Percentiles rank a stretch among this genome's conserved stretches.
Evolutionary conservation across 2,329 filamentous ascomycete species (phyloP).

Genomic region (Aurifilum marmelostoma): DNA sequence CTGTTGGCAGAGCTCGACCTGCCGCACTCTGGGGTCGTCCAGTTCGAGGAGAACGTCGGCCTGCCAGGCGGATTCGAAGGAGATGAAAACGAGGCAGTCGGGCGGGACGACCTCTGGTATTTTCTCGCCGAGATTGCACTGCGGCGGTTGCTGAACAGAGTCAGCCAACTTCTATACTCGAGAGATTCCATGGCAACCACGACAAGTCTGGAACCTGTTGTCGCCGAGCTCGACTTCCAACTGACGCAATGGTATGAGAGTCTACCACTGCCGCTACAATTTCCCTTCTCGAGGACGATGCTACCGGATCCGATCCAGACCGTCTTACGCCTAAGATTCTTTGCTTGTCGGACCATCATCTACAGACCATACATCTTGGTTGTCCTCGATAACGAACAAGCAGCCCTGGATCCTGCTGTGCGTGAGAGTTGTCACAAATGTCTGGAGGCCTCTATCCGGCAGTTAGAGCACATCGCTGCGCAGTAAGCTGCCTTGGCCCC

Average conservation of each 20-base stretch:
- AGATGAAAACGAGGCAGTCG: constrained; percentile 65
- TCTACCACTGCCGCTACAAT: constrained; percentile 74
- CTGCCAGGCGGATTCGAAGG: constrained; percentile 78
- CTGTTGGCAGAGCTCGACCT: constrained; percentile 78
- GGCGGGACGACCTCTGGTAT: constrained; percentile 82
- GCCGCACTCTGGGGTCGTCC: constrained; percentile 80
- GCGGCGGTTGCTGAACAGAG: constrained; percentile 74
- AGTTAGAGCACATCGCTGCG: constrained; percentile 76
- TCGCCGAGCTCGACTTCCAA: constrained; percentile 80
- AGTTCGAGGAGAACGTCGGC: constrained; percentile 79
- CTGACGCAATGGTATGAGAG: constrained; percentile 84
- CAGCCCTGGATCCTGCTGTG: constrained; percentile 71
- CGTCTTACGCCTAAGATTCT: constrained; percentile 77
- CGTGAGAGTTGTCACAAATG: constrained; percentile 81
- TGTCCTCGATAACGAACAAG: constrained; percentile 76
- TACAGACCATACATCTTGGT: constrained; percentile 82
- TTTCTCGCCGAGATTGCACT: constrained; percentile 83
- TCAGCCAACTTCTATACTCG: constrained; percentile 79
- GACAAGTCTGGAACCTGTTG: constrained; percentile 74
- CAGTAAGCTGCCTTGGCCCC: constrained; percentile 58
- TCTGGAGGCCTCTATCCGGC: constrained; percentile 76
- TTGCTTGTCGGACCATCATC: constrained; percentile 84
- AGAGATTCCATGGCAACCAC: constrained; percentile 73
- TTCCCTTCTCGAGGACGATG: constrained; percentile 70
- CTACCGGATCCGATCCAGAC: constrained; percentile 77